Base-by-base conservation (phyloP, 352 stramenopile species). In the Salisapilia sapeloensis region DNA sequence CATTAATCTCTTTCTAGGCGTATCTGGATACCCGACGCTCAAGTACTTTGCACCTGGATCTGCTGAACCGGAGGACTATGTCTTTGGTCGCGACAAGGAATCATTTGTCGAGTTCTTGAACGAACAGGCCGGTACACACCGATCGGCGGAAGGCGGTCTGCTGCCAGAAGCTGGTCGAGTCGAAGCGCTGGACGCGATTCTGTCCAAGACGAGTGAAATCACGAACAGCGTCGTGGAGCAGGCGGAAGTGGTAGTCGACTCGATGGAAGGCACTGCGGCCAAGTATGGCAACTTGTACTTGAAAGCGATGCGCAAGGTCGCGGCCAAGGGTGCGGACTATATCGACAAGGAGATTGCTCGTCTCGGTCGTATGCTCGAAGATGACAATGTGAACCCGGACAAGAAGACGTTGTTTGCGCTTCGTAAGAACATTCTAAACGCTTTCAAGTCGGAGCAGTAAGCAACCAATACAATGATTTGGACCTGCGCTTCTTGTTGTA, bases 91-190 rank as follows among this genome's bases (percentile, higher is more conserved):
- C 22, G 74, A 92, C 50, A 76, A 93, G 50, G 45, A 49, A 17
- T 80, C 65, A 39, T 90, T 90, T 38, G 71, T 95, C 4, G 52
- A 80, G 17, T 96, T 94, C 30, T 55, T 96, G 27, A 96, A 96
- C 52, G 67, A 87, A 34, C 78, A 93, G 43, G 79, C 80, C 19
- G 76, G 78, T 22, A 93, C 71, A 34, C 58, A 84, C 46, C 76
- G 78, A 32, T 81, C 62, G 15, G 49, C 48, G n/a, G 56, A 86
- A 14, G 82, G 82, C 12, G 58, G 53, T n/a, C 71, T 95, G 29
- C 56, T 55, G 19, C 19, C 52, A 11, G 59, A 69, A 21, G 82
- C 82, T 35, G 82, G 82, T 7, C 72, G 77, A 30, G 50, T 95
- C 5, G 53, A 86, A 39, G 53, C 74, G 49, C 51, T 95, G 13